Evolutionary conservation across 345 rosid species (phyloP).

Genomic region (Salix brachista): DNA sequence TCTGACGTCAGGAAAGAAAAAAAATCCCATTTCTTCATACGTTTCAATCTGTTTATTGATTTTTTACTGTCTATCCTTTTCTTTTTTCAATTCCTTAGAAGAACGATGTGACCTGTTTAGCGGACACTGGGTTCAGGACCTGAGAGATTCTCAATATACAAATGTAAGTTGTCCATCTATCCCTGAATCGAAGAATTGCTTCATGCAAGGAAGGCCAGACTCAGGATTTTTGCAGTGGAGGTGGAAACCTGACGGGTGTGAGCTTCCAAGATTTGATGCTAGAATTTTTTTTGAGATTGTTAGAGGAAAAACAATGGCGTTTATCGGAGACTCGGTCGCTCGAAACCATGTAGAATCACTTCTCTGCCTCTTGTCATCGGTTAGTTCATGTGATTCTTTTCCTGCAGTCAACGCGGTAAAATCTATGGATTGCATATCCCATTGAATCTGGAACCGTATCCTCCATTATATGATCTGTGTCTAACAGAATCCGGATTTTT

Average conservation of each 20-base stretch:
- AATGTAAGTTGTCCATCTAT: conserved; percentile 66
- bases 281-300: conserved; percentile 46
- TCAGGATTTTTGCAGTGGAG: conserved; percentile 68
- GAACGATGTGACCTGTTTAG: conserved; percentile 50
- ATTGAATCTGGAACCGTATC: too few relatives aligned
- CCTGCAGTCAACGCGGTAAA: background rate
- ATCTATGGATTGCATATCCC: too few relatives aligned
- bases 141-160: conserved; percentile 44
- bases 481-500: background rate
- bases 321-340: conserved; percentile 88
- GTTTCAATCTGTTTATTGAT: background rate
- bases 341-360: conserved; percentile 87
- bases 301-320: conserved; percentile 67
- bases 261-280: conserved; percentile 62
- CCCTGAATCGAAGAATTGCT: conserved; percentile 70
- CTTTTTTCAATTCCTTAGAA: conserved; percentile 5
- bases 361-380: conserved; percentile 75
- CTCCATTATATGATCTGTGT: too few relatives aligned
- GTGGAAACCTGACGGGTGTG: conserved; percentile 78
- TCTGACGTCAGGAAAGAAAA: too few relatives aligned
- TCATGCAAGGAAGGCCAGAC: conserved; percentile 64
- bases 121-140: conserved; percentile 72
- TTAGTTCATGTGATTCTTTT: conserved; percentile 2
- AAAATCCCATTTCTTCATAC: background rate
- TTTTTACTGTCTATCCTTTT: background rate